Conservation (phyloP, 1,284 basidiomycete genomes). For the Cryptococcus sp. region DNA sequence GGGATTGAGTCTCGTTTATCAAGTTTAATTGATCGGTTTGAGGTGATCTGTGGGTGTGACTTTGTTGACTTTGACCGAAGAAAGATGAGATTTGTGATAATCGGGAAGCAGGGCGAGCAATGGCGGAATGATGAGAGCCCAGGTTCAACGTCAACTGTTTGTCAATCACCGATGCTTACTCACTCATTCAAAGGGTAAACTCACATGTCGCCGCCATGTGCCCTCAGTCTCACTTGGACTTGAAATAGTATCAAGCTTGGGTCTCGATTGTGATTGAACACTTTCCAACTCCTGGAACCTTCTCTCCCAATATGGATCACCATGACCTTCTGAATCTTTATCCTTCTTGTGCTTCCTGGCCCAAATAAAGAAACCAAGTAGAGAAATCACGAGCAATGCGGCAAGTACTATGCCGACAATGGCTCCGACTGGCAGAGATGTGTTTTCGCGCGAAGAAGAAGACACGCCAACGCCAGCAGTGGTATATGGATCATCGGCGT, state of each 20-base stretch:
- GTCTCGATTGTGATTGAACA: slow-evolving; percentile 2
- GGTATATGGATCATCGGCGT: background rate
- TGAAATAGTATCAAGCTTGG: background rate
- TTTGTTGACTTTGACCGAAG: slow-evolving; percentile 4
- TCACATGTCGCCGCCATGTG: background rate
- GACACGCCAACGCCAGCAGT: background rate
- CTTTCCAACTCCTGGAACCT: slow-evolving; percentile 19
- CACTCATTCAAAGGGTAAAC: background rate
- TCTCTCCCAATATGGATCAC: slow-evolving; percentile 20
- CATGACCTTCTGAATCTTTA: background rate
- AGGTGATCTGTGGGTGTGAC: slow-evolving; percentile 1
- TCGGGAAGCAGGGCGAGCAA: slow-evolving; percentile 9
- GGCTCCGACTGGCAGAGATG: slow-evolving; percentile 10
- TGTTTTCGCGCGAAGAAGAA: background rate
- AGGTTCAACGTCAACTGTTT: slow-evolving; percentile 16
- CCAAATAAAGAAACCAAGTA: slow-evolving; percentile 5
- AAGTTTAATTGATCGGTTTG: background rate
- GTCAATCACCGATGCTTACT: background rate
- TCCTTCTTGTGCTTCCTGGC: slow-evolving; percentile 4
- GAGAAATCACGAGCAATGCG: background rate
- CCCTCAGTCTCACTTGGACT: background rate
- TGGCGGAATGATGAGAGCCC: slow-evolving; percentile 9
- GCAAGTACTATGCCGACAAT: slow-evolving; percentile 2
- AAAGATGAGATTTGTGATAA: slow-evolving; percentile 18
- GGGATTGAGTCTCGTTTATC: slow-evolving; percentile 5